A percentile compares a stretch with the other conserved stretches of the same genome.
phyloP scores from a whole-genome alignment of 2,329 filamentous ascomycete genomes.

The Xylaria sp. region DNA sequence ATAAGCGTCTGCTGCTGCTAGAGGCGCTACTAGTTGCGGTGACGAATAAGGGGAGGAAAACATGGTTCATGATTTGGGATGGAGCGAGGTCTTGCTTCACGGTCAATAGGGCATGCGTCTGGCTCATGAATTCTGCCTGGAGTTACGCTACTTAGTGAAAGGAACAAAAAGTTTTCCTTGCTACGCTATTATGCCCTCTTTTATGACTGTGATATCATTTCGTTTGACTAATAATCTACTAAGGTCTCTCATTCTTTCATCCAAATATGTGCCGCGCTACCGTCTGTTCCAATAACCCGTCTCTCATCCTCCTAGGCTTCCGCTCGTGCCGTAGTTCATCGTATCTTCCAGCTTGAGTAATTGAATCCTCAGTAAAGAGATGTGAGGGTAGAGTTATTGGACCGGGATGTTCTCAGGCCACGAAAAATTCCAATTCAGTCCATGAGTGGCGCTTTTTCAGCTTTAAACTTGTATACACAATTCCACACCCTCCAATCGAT shows the following conservation, averaged over 20 bases:
- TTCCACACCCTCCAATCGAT: background rate
- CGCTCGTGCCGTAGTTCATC: background rate
- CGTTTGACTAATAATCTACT: conserved; percentile 28
- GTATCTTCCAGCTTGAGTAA: background rate
- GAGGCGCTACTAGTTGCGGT: conserved; percentile 38
- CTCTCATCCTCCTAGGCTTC: background rate
- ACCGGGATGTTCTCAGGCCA: background rate
- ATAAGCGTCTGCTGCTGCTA: conserved; percentile 61
- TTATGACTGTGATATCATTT: conserved; percentile 39
- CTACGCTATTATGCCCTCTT: conserved; percentile 38
- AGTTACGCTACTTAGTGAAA: conserved; percentile 50
- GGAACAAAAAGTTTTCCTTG: conserved; percentile 47
- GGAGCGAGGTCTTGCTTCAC: conserved; percentile 49
- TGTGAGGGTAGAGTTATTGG: background rate
- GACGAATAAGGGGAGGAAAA: conserved; percentile 38
- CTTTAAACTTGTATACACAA: background rate
- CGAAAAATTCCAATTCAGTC: no score
- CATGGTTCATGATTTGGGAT: conserved; percentile 48
- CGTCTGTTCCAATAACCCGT: background rate
- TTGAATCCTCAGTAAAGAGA: background rate
- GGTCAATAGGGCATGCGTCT: conserved; percentile 47
- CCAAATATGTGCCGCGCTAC: background rate
- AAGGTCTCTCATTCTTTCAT: conserved; percentile 12
- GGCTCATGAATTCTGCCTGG: conserved; percentile 50
- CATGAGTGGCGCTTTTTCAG: background rate